Evolutionary conservation across 2,329 filamentous ascomycete species (phyloP), one percentile per base, ranked within the genome.

Genomic region (Aureobasidium sp.): DNA sequence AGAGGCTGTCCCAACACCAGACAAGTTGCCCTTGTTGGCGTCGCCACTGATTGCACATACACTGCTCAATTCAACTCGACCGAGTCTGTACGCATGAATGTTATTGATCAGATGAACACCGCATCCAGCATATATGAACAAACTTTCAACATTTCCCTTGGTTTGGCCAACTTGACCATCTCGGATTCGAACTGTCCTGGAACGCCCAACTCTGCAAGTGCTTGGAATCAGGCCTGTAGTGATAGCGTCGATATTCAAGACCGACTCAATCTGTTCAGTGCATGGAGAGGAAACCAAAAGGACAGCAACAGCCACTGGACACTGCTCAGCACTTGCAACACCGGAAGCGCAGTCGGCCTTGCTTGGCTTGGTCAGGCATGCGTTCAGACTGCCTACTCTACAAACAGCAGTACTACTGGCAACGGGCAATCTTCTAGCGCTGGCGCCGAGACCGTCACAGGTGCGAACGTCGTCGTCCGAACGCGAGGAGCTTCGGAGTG

Each of bases 221-320:
- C 86, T 0, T 99, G 93, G 91, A 99, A 99, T 71, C 79, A 90
- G 60, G 83, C 77, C 25, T 99, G 94, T 75, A 82, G 79, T 63
- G 72, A 78, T 64, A 74, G 70, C 62, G 78, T 80, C 39, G 81
- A 84, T 31, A 91, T 99, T 65, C 86, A 86, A 49, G 81, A 87
- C 66, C 89, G 94, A 0, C 79, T 99, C 57, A 95, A 91, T 73
- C 79, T 90, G 25, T 97, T 99, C 74, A 97, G 92, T 1, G 76
- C 80, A 52, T 99, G 94, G 94, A 86, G 94, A 66, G 91, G 92
- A 15, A 79, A 85, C 51, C 86, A 86, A 66, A 75, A 80, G 4
- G 94, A 99, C 73, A 81, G 76, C 57, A 96, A 96, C 74, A 92
- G 92, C 17, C 96, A 95, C 76, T 99, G 93, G 93, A 96, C 90